These are phyloP conservation scores for Monosporascus sp. DNA, from an alignment of 2,329 filamentous ascomycete genomes.

Conservation along the genomic window DNA sequence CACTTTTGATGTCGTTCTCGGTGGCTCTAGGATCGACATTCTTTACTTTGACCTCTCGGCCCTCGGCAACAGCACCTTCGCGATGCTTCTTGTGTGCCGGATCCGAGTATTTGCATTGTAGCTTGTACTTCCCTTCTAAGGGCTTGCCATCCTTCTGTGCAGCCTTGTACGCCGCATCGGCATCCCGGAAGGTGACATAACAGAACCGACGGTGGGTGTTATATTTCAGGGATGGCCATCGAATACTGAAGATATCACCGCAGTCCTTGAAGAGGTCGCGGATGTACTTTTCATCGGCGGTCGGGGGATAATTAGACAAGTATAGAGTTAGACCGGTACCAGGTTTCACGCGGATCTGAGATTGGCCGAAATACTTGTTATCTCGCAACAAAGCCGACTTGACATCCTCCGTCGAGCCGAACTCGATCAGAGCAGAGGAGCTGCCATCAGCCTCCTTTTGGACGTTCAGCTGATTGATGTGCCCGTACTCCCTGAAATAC, in stretches of 20 bases:
- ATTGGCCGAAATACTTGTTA: conserved; percentile 70
- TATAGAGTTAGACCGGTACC: conserved; percentile 79
- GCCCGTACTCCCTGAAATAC: conserved; percentile 88
- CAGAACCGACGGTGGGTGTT: conserved; percentile 89
- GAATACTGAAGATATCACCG: conserved; percentile 77
- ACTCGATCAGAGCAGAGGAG: conserved; percentile 77
- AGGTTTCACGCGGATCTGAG: conserved; percentile 66
- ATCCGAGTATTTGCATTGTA: conserved; percentile 80
- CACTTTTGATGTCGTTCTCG: conserved; percentile 63
- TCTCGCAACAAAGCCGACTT: conserved; percentile 75
- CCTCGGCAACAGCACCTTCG: conserved; percentile 76
- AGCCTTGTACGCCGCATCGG: conserved; percentile 64
- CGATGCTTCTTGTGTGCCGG: conserved; percentile 73
- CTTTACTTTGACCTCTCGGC: conserved; percentile 75
- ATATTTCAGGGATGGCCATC: conserved; percentile 86
- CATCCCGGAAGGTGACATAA: conserved; percentile 81
- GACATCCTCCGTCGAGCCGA: conserved; percentile 74
- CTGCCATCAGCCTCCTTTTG: conserved; percentile 55
- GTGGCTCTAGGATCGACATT: conserved; percentile 58
- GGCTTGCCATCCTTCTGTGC: conserved; percentile 66
- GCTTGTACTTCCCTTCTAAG: conserved; percentile 61
- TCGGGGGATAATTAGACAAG: conserved; percentile 82
- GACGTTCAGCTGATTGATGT: conserved; percentile 71
- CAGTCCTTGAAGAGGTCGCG: conserved; percentile 65
- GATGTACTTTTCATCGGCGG: conserved; percentile 66